Evolutionary conservation across 495 filamentous ascomycete genomes (phyloP), one percentile per base, ranked within the genome.

Genomic region (Podospora australis): DNA sequence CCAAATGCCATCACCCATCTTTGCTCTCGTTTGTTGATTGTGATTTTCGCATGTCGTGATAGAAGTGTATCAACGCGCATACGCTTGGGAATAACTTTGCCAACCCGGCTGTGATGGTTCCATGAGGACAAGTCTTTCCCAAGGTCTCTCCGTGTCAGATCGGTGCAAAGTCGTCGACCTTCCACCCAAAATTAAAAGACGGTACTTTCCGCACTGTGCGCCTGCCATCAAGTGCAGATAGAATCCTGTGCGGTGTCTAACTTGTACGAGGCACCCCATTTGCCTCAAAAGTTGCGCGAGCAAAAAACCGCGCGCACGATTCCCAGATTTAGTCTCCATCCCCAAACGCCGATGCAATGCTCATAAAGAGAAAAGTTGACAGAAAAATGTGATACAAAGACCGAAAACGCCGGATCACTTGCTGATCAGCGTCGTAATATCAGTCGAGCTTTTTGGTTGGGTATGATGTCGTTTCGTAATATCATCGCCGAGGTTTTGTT

Each of bases 341-440:
- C 11, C 32, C 11, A 36, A 56, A 76, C 75, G 77, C 77, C 75
- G 67, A 55, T 78, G 75, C 76, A 74, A 79, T 79, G 77, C 75
- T 70, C 58, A 48, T 41, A 39, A 44, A 52, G 45, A 49, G 48
- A 49, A 20, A 49, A 20, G 41, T 57, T 62, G 53, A 19, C 52
- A 57, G 62, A 62, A 69, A 63, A 60, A 68, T 40, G 13, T 14
- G n/a, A 23, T 70, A 69, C 71, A 44, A 34, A 38, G 48, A 36
- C 46, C 39, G 32, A 40, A 50, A 50, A 36, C 53, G 10, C 34
- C 39, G 28, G 50, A 57, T 13, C 13, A 6, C 13, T 30, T 30
- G 6, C 17, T 20, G 17, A 23, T 8, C 2, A 4, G 38, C 17
- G 21, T 16, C 10, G 13, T 22, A 21, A 20, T 21, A 26, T 20